Evolutionary conservation across 305 asterid genomes (phyloP).

Genomic region (Solanum hybrid): DNA sequence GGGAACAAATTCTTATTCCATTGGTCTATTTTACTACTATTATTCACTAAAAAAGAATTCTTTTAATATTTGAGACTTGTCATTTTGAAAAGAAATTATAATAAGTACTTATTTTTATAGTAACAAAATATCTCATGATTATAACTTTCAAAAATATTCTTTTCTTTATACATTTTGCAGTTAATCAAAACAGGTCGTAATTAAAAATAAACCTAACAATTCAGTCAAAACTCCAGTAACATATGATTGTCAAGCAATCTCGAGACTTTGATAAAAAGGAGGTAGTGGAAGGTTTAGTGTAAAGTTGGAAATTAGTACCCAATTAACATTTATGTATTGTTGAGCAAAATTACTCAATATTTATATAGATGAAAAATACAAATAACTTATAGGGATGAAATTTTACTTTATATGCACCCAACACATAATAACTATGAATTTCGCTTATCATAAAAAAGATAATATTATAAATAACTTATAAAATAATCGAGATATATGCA

Average conservation of each 20-base stretch:
- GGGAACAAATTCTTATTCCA: neutral
- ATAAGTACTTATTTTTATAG: neutral
- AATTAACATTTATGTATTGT: neutral
- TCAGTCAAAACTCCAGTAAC: neutral
- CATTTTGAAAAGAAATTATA: neutral
- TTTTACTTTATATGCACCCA: too few species aligned
- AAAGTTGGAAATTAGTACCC: neutral
- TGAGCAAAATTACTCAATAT: neutral
- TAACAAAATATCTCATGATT: neutral
- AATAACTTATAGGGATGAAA: too few species aligned
- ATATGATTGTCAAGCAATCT: neutral
- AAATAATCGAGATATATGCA: neutral
- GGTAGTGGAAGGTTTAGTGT: neutral
- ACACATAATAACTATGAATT: too few species aligned
- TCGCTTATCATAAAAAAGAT: accelerated
- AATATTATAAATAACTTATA: neutral
- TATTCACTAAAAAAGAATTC: neutral
- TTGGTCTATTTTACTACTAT: neutral
- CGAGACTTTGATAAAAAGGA: neutral
- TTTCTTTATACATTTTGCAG: neutral
- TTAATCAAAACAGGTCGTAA: accelerated
- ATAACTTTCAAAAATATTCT: neutral
- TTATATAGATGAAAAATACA: neutral
- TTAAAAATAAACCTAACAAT: neutral
- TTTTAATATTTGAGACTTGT: neutral